A percentile compares a stretch with the other conserved stretches of the same genome.
Conservation (phyloP, 805 yeast genomes). For the Jamesozyma lodderae region DNA sequence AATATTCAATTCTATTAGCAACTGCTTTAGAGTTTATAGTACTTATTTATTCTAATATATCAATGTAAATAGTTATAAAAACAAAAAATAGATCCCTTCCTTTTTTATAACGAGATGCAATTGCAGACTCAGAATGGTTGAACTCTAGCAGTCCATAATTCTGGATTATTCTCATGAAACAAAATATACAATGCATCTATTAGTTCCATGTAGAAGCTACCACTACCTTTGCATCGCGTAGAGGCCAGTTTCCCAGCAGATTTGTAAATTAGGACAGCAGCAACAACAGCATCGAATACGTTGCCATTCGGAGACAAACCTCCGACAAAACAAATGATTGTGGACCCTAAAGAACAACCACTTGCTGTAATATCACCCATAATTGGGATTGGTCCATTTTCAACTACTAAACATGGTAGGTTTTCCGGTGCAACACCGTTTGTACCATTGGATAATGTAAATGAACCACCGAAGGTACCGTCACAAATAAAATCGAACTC, state of each 20-base stretch:
- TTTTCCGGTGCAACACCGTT: constrained; percentile 12
- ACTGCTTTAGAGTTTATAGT: too few relatives aligned
- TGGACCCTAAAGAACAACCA: constrained; percentile 76
- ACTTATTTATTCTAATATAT: constrained; percentile 1
- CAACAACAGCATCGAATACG: constrained; percentile 39
- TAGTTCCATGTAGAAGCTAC: constrained; percentile 24
- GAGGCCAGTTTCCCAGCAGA: constrained; percentile 53
- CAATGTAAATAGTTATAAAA: constrained; percentile 1
- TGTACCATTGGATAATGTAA: constrained; percentile 13
- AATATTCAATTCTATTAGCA: too few relatives aligned
- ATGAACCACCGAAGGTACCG: constrained; percentile 31
- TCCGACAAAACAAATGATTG: constrained; percentile 51
- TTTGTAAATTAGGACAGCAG: constrained; percentile 52
- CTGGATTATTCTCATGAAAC: constrained; percentile 18
- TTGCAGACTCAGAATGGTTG: neutral
- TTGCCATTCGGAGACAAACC: constrained; percentile 31
- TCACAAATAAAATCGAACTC: constrained; percentile 41
- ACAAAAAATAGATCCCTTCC: neutral
- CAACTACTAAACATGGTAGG: constrained; percentile 25
- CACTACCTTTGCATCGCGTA: constrained; percentile 30
- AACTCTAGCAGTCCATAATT: constrained; percentile 19
- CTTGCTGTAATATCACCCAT: constrained; percentile 72
- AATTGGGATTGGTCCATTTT: constrained; percentile 50
- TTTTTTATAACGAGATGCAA: neutral
- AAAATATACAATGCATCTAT: constrained; percentile 26